Evolutionary conservation across 805 yeast species (phyloP).

Genomic region (Sugiyamaella chiloensis): DNA sequence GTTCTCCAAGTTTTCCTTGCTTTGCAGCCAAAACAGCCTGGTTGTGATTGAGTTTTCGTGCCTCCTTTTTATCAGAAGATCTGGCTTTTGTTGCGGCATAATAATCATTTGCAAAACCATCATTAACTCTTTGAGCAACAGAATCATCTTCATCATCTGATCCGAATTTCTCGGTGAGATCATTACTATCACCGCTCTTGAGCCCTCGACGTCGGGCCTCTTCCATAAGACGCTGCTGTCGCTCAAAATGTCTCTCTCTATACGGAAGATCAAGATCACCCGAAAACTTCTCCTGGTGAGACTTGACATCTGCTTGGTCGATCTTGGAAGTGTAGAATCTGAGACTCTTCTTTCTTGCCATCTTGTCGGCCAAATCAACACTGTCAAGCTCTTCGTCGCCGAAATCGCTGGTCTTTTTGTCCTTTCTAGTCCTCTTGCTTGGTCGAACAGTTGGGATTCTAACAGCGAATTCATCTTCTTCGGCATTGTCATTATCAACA

Average conservation of each 20-base stretch:
- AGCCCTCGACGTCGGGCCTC: conserved; percentile 86
- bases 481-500: conserved; percentile 10
- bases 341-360: conserved; percentile 70
- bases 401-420: conserved; percentile 24
- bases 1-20: conserved; percentile 77
- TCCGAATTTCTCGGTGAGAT: conserved; percentile 22
- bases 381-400: conserved; percentile 72
- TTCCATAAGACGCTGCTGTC: conserved; percentile 81
- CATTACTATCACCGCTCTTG: conserved; percentile 49
- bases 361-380: conserved; percentile 83
- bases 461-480: conserved; percentile 48
- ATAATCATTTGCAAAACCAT: conserved; percentile 51
- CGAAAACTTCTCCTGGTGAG: conserved; percentile 44
- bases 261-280: conserved; percentile 95
- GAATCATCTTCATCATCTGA: conserved; percentile 34
- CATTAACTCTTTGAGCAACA: conserved; percentile 10
- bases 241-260: conserved; percentile 82
- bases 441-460: conserved; percentile 45
- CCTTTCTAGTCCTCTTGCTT: conserved; percentile 39
- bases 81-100: conserved; percentile 53
- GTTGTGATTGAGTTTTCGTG: conserved; percentile 61
- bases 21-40: conserved; percentile 74
- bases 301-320: conserved; percentile 69
- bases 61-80: conserved; percentile 47
- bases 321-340: conserved; percentile 97